Conservation (phyloP, 2,329 filamentous ascomycete genomes). For the Claviceps africana region DNA sequence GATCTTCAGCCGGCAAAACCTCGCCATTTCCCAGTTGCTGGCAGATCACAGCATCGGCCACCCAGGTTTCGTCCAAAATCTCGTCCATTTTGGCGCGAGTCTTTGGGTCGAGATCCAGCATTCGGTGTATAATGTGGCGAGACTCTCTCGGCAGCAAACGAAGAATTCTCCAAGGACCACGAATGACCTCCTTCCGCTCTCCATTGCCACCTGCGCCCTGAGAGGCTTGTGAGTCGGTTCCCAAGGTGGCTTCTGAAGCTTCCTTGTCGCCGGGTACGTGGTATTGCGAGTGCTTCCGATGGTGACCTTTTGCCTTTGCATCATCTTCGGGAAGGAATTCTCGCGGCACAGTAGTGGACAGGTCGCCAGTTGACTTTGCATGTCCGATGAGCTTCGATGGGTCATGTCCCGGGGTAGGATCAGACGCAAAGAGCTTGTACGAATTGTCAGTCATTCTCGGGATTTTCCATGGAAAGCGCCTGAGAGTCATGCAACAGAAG, state of each 20-base stretch:
- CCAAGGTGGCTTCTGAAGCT: background rate
- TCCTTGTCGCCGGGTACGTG: constrained; percentile 1
- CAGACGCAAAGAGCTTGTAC: constrained; percentile 80
- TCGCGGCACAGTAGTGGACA: constrained; percentile 23
- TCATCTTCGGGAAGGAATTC: constrained; percentile 25
- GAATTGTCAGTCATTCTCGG: constrained; percentile 86
- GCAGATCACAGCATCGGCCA: constrained; percentile 73
- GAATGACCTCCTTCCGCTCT: constrained; percentile 64
- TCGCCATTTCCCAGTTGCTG: constrained; percentile 57
- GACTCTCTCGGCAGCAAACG: constrained; percentile 80
- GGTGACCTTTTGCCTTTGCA: constrained; percentile 13
- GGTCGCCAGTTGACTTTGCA: constrained; percentile 30
- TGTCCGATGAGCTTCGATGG: constrained; percentile 37
- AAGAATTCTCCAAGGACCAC: constrained; percentile 82
- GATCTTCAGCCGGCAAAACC: constrained; percentile 59
- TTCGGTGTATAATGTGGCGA: constrained; percentile 75
- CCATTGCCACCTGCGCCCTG: constrained; percentile 8
- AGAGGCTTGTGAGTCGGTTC: constrained; percentile 7
- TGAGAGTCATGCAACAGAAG: constrained; percentile 94
- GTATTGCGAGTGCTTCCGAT: constrained; percentile 3
- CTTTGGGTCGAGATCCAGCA: constrained; percentile 80
- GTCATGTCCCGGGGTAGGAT: constrained; percentile 62
- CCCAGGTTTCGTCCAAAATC: constrained; percentile 78
- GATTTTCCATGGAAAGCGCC: constrained; percentile 94
- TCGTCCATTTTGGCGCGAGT: constrained; percentile 75